phyloP scores from a whole-genome alignment of 352 stramenopile species.

The Aphanomyces astaci region DNA sequence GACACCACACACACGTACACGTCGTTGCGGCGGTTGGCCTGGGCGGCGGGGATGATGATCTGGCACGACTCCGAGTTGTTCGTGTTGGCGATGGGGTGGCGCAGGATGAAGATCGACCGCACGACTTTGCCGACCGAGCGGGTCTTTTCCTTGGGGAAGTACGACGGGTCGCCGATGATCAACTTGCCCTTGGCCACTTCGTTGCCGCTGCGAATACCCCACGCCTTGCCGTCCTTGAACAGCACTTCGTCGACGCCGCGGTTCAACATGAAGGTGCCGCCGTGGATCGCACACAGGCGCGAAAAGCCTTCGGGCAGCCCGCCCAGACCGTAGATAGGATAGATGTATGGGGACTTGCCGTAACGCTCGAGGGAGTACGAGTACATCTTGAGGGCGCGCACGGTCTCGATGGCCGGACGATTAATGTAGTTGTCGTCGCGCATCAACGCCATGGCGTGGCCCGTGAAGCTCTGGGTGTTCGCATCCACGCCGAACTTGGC shows the following conservation, averaged over 20 bases:
- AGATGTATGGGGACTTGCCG: conserved; percentile 98
- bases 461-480: conserved; percentile 99
- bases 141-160: conserved; percentile 93
- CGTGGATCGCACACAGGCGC: conserved; percentile 97
- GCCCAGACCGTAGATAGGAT: conserved; percentile 98
- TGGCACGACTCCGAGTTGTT: conserved; percentile 95
- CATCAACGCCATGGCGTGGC: conserved; percentile 98
- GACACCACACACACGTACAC: conserved; percentile 98
- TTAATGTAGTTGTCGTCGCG: conserved; percentile 86
- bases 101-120: conserved; percentile 98
- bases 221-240: conserved; percentile 88
- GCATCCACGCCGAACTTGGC: conserved; percentile 96
- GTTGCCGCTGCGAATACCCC: conserved; percentile 87
- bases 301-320: conserved; percentile 98
- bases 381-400: conserved; percentile 97
- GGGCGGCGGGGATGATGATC: conserved; percentile 98
- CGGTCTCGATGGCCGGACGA: conserved; percentile 86
- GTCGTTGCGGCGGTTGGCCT: conserved; percentile 94
- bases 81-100: conserved; percentile 97
- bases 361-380: conserved; percentile 95
- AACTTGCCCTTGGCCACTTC: conserved; percentile 96
- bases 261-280: conserved; percentile 99
- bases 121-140: conserved; percentile 91
- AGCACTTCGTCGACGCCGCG: conserved; percentile 91
- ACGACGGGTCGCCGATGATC: conserved; percentile 98